Percentiles rank a stretch among this genome's conserved stretches.
phyloP scores from a whole-genome alignment of 2,329 filamentous ascomycete genomes.

The Tolypocladium album region DNA sequence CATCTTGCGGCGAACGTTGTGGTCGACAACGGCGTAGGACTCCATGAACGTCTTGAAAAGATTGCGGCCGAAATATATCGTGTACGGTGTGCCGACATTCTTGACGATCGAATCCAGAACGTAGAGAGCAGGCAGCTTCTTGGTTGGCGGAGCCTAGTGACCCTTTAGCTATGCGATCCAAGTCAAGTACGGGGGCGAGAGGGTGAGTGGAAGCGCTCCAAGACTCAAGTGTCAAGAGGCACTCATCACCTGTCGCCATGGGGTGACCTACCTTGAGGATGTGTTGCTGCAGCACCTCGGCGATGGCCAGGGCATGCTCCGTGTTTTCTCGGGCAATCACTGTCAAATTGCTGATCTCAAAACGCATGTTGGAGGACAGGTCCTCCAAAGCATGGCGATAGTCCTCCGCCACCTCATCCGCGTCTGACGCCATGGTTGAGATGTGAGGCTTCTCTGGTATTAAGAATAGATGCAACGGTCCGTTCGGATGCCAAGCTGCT shows the following conservation, averaged over 20 bases:
- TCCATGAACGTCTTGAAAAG: conserved; percentile 96
- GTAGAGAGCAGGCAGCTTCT: conserved; percentile 92
- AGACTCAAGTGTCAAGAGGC: not conserved
- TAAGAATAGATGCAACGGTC: not conserved
- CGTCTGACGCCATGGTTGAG: conserved; percentile 36
- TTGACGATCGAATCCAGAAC: conserved; percentile 97
- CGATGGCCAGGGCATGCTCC: conserved; percentile 88
- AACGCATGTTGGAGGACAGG: conserved; percentile 79
- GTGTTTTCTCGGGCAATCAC: conserved; percentile 97
- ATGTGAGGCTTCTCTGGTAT: not conserved
- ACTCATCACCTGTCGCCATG: not conserved
- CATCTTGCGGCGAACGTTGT: conserved; percentile 74
- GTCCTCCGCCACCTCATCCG: conserved; percentile 87
- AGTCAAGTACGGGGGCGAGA: not conserved
- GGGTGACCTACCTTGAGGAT: conserved; percentile 73
- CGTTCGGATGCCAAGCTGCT: not conserved
- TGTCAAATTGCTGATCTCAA: conserved; percentile 94
- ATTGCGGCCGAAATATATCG: conserved; percentile 83
- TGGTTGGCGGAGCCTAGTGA: conserved; percentile 67
- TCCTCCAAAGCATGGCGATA: conserved; percentile 91
- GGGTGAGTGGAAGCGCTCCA: not conserved
- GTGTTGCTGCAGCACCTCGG: conserved; percentile 80
- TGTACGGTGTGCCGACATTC: conserved; percentile 96
- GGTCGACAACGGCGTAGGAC: conserved; percentile 82
- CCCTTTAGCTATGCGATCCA: conserved; percentile 25